A percentile compares a stretch with the other conserved stretches of the same genome.
These are phyloP conservation scores for Suillus clintonianus DNA, from an alignment of 768 basidiomycete species.

Conservation along the genomic window DNA sequence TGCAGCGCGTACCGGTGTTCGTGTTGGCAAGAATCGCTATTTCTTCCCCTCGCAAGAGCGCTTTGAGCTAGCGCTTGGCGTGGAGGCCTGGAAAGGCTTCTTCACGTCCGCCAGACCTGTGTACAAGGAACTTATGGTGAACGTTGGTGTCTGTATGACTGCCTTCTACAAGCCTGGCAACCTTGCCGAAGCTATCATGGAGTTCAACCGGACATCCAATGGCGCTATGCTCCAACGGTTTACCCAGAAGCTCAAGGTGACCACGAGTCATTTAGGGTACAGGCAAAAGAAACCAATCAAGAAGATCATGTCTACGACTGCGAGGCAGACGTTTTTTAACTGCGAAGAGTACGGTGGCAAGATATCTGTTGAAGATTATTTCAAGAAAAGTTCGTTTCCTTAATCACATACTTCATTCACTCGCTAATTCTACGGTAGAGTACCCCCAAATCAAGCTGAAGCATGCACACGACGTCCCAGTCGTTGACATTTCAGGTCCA, in stretches of 20 bases:
- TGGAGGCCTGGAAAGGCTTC: conserved; percentile 50
- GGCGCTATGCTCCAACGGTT: conserved; percentile 50
- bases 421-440: conserved; percentile 41
- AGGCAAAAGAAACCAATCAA: conserved; percentile 50
- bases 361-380: conserved; percentile 66
- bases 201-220: conserved; percentile 43
- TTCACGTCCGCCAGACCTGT: conserved; percentile 53
- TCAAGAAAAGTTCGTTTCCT: conserved; percentile 54
- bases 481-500: conserved; percentile 53
- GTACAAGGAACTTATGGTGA: conserved; percentile 52
- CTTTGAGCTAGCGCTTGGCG: conserved; percentile 34
- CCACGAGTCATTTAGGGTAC: conserved; percentile 57
- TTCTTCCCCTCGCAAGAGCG: conserved; percentile 43
- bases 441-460: conserved; percentile 52
- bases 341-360: conserved; percentile 56
- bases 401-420: conserved; percentile 1
- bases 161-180: conserved; percentile 62
- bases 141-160: conserved; percentile 55
- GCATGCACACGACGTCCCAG: conserved; percentile 48
- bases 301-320: conserved; percentile 38
- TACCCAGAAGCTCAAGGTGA: conserved; percentile 56
- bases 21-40: conserved; percentile 51
- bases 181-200: conserved; percentile 56
- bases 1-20: conserved; percentile 44
- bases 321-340: conserved; percentile 53